phyloP scores from a whole-genome alignment of 768 basidiomycete species.

The Kwoniella europaea region DNA sequence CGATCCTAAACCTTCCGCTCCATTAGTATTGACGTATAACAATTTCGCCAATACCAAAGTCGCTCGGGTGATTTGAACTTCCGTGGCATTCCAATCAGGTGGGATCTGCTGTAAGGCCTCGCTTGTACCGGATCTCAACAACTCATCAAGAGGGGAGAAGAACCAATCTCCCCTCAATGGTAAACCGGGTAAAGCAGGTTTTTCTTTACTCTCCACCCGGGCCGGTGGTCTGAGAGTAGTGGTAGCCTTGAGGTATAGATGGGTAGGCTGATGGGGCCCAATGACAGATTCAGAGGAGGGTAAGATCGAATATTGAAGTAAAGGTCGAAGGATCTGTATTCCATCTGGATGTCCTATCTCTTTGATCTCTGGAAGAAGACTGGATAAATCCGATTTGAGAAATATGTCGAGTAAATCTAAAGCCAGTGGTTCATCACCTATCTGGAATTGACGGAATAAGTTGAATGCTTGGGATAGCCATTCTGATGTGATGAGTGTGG shows the following conservation, averaged over 20 bases:
- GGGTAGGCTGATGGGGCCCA: conserved; percentile 41
- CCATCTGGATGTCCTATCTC: conserved; percentile 44
- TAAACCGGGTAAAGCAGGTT: conserved; percentile 62
- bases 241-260: conserved; percentile 58
- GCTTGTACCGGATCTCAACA: conserved; percentile 77
- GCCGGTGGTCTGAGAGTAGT: conserved; percentile 65
- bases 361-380: conserved; percentile 4
- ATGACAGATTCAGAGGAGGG: conserved; percentile 43
- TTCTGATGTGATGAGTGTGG: background rate
- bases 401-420: conserved; percentile 56
- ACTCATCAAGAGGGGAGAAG: conserved; percentile 72
- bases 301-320: conserved; percentile 52
- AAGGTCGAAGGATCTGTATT: conserved; percentile 54
- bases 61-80: conserved; percentile 74
- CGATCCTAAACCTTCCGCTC: conserved; percentile 48
- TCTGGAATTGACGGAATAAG: conserved; percentile 57
- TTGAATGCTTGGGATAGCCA: conserved; percentile 18
- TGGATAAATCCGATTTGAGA: conserved; percentile 27
- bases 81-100: conserved; percentile 74
- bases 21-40: background rate
- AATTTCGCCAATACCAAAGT: conserved; percentile 69
- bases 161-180: conserved; percentile 68
- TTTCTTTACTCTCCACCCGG: conserved; percentile 55
- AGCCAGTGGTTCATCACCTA: conserved; percentile 75
- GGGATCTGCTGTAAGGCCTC: conserved; percentile 73